Conservation (phyloP, 1,139 yeast genomes). For the Debaryomyces sp. region DNA sequence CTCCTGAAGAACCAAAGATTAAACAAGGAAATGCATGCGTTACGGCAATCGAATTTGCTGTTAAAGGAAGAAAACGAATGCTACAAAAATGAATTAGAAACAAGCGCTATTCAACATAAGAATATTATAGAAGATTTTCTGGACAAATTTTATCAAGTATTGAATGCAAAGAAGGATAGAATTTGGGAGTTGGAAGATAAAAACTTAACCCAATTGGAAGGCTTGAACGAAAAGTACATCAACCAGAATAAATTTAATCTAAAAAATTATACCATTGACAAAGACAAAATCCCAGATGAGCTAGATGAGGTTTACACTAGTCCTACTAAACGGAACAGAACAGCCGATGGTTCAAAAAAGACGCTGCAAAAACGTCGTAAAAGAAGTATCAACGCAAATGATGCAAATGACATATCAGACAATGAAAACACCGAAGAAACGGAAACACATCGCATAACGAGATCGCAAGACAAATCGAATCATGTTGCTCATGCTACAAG, state of each 20-base stretch:
- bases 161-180: slow-evolving; percentile 38
- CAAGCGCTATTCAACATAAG: slow-evolving; percentile 26
- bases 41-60: slow-evolving; percentile 9
- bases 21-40: slow-evolving; percentile 7
- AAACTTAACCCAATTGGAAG: slow-evolving; percentile 15
- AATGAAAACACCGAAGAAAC: not conserved
- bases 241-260: slow-evolving; percentile 22
- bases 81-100: slow-evolving; percentile 20
- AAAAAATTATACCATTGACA: slow-evolving; percentile 21
- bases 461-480: not conserved
- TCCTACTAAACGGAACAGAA: slow-evolving; percentile 1
- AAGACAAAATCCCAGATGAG: slow-evolving; percentile 20
- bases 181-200: slow-evolving; percentile 27
- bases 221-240: slow-evolving; percentile 26
- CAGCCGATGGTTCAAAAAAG: not conserved
- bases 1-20: slow-evolving; percentile 19
- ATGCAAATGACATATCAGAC: not conserved
- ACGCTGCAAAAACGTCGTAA: not conserved
- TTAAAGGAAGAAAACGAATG: slow-evolving; percentile 15
- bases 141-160: slow-evolving; percentile 37
- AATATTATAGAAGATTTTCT: slow-evolving; percentile 36
- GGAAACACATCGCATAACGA: not conserved
- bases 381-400: not conserved
- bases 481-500: not conserved
- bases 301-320: slow-evolving; percentile 19